phyloP scores from a whole-genome alignment of 257 asterid genomes.

The Solanum sitiens region DNA sequence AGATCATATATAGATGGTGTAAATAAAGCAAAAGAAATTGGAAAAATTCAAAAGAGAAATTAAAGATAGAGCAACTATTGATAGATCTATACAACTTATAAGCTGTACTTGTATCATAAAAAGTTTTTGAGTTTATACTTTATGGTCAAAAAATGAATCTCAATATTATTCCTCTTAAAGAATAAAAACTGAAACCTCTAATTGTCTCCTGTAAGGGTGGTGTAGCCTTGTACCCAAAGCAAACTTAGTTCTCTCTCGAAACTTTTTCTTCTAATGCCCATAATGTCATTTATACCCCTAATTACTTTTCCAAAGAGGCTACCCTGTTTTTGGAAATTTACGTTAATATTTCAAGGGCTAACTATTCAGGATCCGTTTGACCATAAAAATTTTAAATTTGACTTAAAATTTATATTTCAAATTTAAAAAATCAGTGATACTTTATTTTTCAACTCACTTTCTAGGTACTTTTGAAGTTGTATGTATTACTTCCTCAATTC shows the following conservation, averaged over 20 bases:
- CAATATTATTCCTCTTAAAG: constrained; percentile 1
- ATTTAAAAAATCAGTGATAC: not conserved
- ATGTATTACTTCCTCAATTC: not conserved
- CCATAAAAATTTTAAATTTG: too few relatives aligned
- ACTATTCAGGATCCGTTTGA: not conserved
- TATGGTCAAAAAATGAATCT: not conserved
- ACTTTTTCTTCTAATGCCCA: constrained; percentile 26
- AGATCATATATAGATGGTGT: constrained; percentile 22
- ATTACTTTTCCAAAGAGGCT: not conserved
- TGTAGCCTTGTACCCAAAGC: constrained; percentile 45
- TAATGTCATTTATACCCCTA: not conserved
- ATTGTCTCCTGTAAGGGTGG: constrained; percentile 51
- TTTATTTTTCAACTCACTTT: not conserved
- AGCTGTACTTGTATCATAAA: not conserved
- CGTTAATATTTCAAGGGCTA: not conserved
- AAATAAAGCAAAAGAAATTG: constrained; percentile 36
- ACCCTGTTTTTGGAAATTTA: not conserved
- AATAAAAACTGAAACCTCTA: constrained; percentile 30
- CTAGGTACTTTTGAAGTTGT: not conserved
- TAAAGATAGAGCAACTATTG: not conserved
- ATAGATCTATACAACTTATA: not conserved
- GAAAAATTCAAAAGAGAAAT: not conserved
- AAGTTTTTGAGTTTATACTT: not conserved
- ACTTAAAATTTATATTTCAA: too few relatives aligned
- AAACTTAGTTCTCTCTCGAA: constrained; percentile 10